Conservation (phyloP, 2,329 filamentous ascomycete genomes). For the Penicillium sp. region DNA sequence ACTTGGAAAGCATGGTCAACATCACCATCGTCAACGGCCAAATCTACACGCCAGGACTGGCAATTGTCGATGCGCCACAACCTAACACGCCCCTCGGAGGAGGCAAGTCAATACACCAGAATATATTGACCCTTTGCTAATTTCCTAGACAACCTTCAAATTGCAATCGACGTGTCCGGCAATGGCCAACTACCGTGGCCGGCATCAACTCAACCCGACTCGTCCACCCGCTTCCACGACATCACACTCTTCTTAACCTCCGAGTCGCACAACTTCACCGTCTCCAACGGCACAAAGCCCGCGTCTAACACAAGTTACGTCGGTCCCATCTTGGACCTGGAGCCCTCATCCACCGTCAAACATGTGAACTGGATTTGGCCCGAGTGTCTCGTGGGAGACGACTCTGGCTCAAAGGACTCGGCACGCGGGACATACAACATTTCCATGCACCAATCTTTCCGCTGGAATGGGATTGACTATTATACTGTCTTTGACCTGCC, state of each 20-base stretch:
- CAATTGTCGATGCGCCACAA: conserved; percentile 57
- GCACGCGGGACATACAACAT: conserved; percentile 60
- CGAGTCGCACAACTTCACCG: conserved; percentile 51
- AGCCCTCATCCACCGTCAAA: conserved; percentile 61
- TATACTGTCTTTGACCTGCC: conserved; percentile 66
- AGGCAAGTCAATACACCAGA: conserved; percentile 45
- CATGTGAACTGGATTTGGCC: conserved; percentile 67
- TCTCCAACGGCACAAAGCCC: conserved; percentile 54
- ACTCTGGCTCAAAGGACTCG: conserved; percentile 39
- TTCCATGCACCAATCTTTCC: conserved; percentile 62
- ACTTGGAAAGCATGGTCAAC: conserved; percentile 8
- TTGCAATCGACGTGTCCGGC: conserved; percentile 18
- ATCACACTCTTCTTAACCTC: conserved; percentile 18
- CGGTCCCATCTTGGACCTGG: conserved; percentile 55
- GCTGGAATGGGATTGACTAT: conserved; percentile 53
- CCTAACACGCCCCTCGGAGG: conserved; percentile 57
- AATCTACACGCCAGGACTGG: conserved; percentile 61
- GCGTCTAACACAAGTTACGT: conserved; percentile 44
- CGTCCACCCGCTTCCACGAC: conserved; percentile 11
- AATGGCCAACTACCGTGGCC: conserved; percentile 17
- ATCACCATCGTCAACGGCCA: conserved; percentile 48
- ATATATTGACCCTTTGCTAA: neutral
- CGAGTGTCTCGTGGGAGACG: conserved; percentile 56
- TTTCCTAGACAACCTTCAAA: conserved; percentile 13
- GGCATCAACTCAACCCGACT: conserved; percentile 9